Base-by-base conservation (phyloP, 2,329 filamentous ascomycete genomes). In the Alternaria postmessia region DNA sequence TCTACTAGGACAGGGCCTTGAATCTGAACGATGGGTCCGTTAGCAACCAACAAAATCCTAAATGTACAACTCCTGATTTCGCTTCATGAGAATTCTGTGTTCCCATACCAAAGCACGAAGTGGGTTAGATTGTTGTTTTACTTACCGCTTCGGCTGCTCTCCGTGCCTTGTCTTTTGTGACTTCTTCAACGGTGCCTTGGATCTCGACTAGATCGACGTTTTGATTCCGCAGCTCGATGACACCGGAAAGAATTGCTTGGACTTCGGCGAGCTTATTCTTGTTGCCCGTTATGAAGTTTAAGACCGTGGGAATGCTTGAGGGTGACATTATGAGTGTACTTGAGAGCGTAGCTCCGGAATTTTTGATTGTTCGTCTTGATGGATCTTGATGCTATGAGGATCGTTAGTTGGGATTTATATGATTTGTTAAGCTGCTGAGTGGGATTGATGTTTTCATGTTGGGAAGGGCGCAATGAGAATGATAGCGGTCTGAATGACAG, bases 241-340 rank as follows among this genome's bases (percentile, higher is more conserved):
- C 81, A 59, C 86, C 87, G 8, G 87, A 84, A 3, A 99, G 86
- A 70, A 99, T 97, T 18, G 91, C 90, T 79, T 91, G 89, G 67
- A 97, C 72, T 82, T 99, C 95, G 58, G 85, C 83, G 57, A 99
- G 86, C 83, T 99, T 99, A 83, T 97, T 96, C 74, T 90, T 88
- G 81, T 99, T 99, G 79, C 94, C 91, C 2, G 94, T 98, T 76
- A 99, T 96, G 83, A 99, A 99, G 81, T 96, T 94, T 67, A 99
- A 82, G 64, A 84, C 80, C 67, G 83, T 82, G 43, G 81, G 78
- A 11, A 68, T 59, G 12, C 56, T 42, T 26, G 68, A 53, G 5
- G 66, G 61, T 22, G 67, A 44, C 66, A 68, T 69, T 7, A 56
- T 62, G 38, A 24, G 11, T 22, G 18, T 14, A 34, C 1, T 11